phyloP scores from a whole-genome alignment of 2,329 filamentous ascomycete species.

The Neonectria faginata region DNA sequence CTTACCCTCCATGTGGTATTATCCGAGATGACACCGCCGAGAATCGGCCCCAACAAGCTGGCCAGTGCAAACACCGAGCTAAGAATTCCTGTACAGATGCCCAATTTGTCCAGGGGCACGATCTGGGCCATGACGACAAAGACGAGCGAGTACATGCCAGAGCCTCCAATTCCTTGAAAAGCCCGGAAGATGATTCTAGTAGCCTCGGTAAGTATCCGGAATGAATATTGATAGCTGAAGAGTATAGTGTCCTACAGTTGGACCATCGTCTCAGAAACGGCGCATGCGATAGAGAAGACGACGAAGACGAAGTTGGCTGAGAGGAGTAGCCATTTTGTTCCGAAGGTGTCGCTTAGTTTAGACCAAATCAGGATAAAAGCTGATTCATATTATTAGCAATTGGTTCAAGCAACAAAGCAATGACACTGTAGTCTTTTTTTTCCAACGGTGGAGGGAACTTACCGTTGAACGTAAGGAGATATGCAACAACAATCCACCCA shows the following conservation, averaged over 20 bases:
- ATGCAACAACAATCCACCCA: slow-evolving; percentile 12
- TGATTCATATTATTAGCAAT: neutral
- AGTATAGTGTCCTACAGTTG: slow-evolving; percentile 2
- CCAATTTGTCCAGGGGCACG: slow-evolving; percentile 18
- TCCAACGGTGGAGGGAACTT: neutral
- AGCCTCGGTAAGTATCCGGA: neutral
- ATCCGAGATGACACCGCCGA: slow-evolving; percentile 12
- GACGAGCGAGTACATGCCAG: slow-evolving; percentile 18
- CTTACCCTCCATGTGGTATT: slow-evolving; percentile 14
- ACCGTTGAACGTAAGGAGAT: slow-evolving; percentile 16
- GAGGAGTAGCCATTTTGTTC: slow-evolving; percentile 10
- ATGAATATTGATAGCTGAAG: neutral
- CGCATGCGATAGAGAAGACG: slow-evolving; percentile 15
- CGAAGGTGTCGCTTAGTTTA: slow-evolving; percentile 18
- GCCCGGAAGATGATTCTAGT: slow-evolving; percentile 17
- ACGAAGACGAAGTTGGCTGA: slow-evolving; percentile 10
- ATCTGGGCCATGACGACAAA: slow-evolving; percentile 19
- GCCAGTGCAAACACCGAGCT: slow-evolving; percentile 22
- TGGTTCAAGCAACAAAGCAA: too few relatives aligned
- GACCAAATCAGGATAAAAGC: slow-evolving; percentile 21
- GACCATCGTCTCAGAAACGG: slow-evolving; percentile 16
- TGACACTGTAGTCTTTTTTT: neutral
- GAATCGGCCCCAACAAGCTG: slow-evolving; percentile 13
- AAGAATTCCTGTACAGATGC: slow-evolving; percentile 14
- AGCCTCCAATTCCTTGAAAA: slow-evolving; percentile 23